phyloP scores from a whole-genome alignment of 768 basidiomycete genomes.

The Pleurotus eryngii region DNA sequence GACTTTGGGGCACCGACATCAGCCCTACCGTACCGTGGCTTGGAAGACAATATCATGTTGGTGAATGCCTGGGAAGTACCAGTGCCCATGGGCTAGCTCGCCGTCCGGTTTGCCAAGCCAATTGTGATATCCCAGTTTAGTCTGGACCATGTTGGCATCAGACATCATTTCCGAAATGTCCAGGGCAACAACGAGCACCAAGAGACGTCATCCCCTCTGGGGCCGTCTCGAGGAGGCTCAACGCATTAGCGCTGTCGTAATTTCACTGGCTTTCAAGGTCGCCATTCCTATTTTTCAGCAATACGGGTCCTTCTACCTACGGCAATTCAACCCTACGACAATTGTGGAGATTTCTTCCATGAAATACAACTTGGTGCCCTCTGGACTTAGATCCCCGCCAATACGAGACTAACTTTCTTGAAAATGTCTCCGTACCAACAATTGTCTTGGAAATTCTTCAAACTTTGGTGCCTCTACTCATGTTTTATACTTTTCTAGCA shows the following conservation, averaged over 20 bases:
- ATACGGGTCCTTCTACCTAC: background rate
- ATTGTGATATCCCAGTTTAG: slow-evolving; percentile 4
- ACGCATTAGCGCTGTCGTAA: background rate
- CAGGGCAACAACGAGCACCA: background rate
- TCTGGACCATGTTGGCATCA: background rate
- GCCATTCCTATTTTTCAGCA: background rate
- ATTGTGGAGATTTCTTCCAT: background rate
- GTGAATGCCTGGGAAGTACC: slow-evolving; percentile 10
- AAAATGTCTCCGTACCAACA: background rate
- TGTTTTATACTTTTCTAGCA: slow-evolving; percentile 5
- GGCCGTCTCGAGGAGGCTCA: background rate
- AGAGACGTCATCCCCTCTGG: slow-evolving; percentile 1
- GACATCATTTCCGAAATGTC: background rate
- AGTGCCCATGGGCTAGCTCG: slow-evolving; percentile 8
- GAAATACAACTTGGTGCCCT: slow-evolving; percentile 2
- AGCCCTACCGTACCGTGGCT: slow-evolving; percentile 1
- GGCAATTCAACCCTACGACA: background rate
- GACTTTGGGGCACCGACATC: background rate
- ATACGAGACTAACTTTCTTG: background rate
- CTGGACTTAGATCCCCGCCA: background rate
- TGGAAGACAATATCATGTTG: slow-evolving; percentile 9
- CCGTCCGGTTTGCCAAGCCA: slow-evolving; percentile 2
- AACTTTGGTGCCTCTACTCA: slow-evolving; percentile 4
- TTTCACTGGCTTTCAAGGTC: background rate
- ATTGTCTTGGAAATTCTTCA: slow-evolving; percentile 5